Evolutionary conservation across 2,329 filamentous ascomycete genomes (phyloP).

Genomic region (Camptophora hylomeconis): DNA sequence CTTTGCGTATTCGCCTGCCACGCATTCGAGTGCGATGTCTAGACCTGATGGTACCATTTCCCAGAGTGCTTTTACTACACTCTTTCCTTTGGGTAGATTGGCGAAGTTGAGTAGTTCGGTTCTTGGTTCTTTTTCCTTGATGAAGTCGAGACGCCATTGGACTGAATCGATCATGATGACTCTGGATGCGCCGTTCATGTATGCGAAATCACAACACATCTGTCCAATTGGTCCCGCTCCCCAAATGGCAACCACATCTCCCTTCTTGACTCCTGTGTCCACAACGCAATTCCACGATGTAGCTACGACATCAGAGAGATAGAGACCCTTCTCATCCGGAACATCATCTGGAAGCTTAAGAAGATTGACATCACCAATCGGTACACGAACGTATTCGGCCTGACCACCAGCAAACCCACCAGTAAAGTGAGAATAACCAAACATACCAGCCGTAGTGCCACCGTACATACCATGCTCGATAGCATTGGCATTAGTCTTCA

Average conservation of each 20-base stretch:
- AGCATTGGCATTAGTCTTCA: constrained; percentile 56
- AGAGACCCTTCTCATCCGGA: constrained; percentile 74
- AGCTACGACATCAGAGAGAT: constrained; percentile 64
- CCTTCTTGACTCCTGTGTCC: constrained; percentile 67
- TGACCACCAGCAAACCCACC: constrained; percentile 81
- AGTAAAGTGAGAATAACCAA: constrained; percentile 62
- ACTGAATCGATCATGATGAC: constrained; percentile 67
- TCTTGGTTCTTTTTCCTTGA: constrained; percentile 52
- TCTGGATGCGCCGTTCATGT: constrained; percentile 58
- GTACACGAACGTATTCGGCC: constrained; percentile 74
- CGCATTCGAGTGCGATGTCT: constrained; percentile 60
- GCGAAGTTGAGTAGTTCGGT: constrained; percentile 59
- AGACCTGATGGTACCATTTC: constrained; percentile 61
- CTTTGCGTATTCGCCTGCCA: constrained; percentile 50
- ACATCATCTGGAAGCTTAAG: constrained; percentile 65
- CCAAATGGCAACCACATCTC: constrained; percentile 70
- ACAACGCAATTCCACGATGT: constrained; percentile 75
- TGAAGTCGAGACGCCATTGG: constrained; percentile 51
- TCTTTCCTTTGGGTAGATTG: constrained; percentile 47
- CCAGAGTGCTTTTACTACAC: constrained; percentile 59
- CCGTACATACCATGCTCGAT: constrained; percentile 66
- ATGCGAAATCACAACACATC: constrained; percentile 55
- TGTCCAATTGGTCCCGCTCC: constrained; percentile 79
- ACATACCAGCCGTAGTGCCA: constrained; percentile 58
- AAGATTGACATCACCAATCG: constrained; percentile 67